Percentiles rank a stretch among this genome's conserved stretches.
Conservation (phyloP, 2,329 filamentous ascomycete genomes). For the Gyromitra esculenta region DNA sequence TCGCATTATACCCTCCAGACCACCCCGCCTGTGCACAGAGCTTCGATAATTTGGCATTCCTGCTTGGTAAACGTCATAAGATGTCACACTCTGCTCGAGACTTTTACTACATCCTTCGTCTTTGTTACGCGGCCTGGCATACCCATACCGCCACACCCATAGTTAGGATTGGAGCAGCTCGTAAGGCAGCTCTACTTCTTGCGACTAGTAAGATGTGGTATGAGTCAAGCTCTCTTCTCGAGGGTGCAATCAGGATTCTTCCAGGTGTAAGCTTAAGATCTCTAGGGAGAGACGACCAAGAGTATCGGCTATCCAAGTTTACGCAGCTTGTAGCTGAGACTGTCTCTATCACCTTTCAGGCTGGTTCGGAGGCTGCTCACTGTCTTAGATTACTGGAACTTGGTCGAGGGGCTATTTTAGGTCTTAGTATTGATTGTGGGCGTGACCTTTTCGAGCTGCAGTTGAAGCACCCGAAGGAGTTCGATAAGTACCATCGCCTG, state of each 20-base stretch:
- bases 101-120: constrained; percentile 1
- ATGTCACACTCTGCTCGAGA: neutral
- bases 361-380: neutral
- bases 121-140: constrained; percentile 2
- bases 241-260: neutral
- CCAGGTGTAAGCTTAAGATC: neutral
- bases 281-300: constrained; percentile 14
- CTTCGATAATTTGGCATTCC: neutral
- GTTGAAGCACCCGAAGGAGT: neutral
- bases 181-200: neutral
- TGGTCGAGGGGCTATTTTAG: constrained; percentile 23
- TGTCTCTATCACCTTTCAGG: constrained; percentile 1
- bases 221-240: neutral
- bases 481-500: neutral
- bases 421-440: constrained; percentile 27
- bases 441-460: constrained; percentile 11
- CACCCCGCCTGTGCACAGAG: neutral
- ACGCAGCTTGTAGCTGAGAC: constrained; percentile 13
- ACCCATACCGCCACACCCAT: neutral
- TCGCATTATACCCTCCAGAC: neutral
- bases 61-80: neutral
- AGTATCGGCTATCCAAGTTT: constrained; percentile 10
- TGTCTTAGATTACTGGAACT: constrained; percentile 27
- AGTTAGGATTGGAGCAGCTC: constrained; percentile 1
- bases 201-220: neutral